A percentile compares a stretch with the other conserved stretches of the same genome.
These are phyloP conservation scores for Epichloe uncinata DNA, from an alignment of 2,329 filamentous ascomycete species.

Conservation along the genomic window DNA sequence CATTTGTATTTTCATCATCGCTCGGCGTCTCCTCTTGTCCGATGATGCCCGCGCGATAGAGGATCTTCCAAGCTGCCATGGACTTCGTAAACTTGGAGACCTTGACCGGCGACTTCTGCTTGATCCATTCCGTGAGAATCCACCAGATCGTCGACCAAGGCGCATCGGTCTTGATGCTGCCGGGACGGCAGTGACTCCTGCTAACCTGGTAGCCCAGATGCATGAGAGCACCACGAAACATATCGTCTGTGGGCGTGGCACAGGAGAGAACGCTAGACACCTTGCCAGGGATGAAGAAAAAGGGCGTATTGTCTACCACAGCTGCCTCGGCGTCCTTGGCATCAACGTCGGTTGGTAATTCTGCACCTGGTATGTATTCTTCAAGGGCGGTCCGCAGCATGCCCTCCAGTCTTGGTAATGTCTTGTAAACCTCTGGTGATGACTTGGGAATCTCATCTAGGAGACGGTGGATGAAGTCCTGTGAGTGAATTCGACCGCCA, in stretches of 20 bases:
- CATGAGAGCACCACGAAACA: conserved; percentile 67
- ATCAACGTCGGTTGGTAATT: conserved; percentile 26
- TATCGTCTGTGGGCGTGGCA: conserved; percentile 63
- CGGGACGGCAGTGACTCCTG: conserved; percentile 77
- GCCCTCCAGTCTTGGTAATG: conserved; percentile 68
- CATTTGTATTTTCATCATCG: background rate
- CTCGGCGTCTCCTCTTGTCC: conserved; percentile 12
- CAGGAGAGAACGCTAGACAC: conserved; percentile 69
- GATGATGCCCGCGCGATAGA: conserved; percentile 30
- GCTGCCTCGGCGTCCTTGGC: conserved; percentile 40
- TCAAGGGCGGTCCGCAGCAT: conserved; percentile 86
- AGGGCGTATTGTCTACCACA: conserved; percentile 59
- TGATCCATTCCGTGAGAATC: conserved; percentile 82
- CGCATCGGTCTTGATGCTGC: conserved; percentile 87
- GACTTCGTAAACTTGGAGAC: conserved; percentile 53
- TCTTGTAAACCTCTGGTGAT: conserved; percentile 61
- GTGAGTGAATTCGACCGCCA: conserved; percentile 75
- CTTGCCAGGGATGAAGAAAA: conserved; percentile 69
- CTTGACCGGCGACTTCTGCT: conserved; percentile 68
- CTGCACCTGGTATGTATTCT: conserved; percentile 38
- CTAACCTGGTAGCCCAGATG: conserved; percentile 71
- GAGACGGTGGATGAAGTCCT: conserved; percentile 67
- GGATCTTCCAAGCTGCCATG: conserved; percentile 59
- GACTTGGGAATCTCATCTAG: conserved; percentile 57
- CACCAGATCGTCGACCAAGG: conserved; percentile 87